Conservation (phyloP, 148 eudicot species). For the Chenopodium suecicum region DNA sequence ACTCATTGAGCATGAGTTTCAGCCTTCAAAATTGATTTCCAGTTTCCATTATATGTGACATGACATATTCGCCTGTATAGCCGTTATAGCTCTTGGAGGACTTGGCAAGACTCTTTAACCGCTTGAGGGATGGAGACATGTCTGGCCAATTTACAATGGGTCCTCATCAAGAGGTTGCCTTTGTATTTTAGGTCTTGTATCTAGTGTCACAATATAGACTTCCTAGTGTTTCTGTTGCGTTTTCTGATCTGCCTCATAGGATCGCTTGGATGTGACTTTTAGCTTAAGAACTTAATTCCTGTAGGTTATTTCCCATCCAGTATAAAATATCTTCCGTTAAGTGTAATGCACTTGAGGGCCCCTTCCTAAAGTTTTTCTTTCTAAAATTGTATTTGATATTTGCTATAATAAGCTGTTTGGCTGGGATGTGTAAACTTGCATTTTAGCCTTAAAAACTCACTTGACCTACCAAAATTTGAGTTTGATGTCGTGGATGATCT, state of each 20-base stretch:
- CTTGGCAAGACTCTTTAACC: neutral
- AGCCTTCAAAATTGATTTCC: neutral
- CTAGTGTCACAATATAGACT: neutral
- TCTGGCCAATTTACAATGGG: neutral
- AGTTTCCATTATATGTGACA: neutral
- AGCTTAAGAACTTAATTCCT: neutral
- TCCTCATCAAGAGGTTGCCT: neutral
- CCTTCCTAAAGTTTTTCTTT: neutral
- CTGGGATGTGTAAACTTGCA: neutral
- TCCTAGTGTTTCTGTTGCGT: neutral
- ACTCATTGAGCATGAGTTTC: neutral
- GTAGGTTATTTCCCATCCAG: neutral
- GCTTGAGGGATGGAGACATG: neutral
- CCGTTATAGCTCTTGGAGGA: neutral
- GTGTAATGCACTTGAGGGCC: neutral
- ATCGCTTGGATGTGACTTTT: neutral
- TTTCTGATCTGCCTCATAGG: neutral
- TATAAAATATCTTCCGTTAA: neutral
- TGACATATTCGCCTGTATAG: neutral
- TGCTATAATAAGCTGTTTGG: no score
- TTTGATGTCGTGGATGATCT: neutral
- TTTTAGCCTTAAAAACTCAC: neutral
- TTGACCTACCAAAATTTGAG: neutral
- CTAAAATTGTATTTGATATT: no score
- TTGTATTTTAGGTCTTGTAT: neutral